phyloP scores from a whole-genome alignment of 176 grass and related monocot species.

The Themeda triandra region DNA sequence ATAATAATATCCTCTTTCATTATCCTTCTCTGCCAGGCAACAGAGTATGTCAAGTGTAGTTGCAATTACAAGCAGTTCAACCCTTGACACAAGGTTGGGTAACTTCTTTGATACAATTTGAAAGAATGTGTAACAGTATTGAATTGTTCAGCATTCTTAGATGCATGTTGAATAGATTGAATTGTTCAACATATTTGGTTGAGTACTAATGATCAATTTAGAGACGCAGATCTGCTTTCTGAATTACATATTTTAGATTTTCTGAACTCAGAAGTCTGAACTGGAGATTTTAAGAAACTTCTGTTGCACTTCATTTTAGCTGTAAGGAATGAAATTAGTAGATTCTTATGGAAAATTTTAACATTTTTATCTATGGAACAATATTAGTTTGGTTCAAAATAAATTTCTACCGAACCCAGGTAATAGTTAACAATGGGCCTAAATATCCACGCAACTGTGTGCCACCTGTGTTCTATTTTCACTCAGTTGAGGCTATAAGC shows the following conservation, averaged over 20 bases:
- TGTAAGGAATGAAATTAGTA: neutral
- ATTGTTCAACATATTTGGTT: neutral
- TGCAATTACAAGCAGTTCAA: neutral
- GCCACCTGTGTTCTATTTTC: neutral
- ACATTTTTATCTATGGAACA: neutral
- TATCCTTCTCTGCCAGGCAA: slow-evolving; percentile 1
- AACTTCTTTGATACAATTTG: neutral
- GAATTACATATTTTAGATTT: too few relatives aligned
- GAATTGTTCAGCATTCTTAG: neutral
- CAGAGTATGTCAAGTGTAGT: neutral
- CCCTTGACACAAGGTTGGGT: neutral
- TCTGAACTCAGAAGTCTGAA: too few relatives aligned
- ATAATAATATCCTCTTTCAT: neutral
- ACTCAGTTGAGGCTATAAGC: neutral
- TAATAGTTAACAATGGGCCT: neutral
- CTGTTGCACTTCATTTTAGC: neutral
- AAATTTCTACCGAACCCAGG: neutral
- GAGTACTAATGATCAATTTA: neutral
- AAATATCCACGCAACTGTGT: neutral
- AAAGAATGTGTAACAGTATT: neutral
- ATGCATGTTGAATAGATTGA: neutral
- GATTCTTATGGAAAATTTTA: neutral
- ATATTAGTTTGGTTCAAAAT: neutral
- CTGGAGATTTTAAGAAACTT: neutral
- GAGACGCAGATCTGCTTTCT: neutral